Evolutionary conservation across 257 asterid genomes (phyloP).

Genomic region (Solanum microdontum): DNA sequence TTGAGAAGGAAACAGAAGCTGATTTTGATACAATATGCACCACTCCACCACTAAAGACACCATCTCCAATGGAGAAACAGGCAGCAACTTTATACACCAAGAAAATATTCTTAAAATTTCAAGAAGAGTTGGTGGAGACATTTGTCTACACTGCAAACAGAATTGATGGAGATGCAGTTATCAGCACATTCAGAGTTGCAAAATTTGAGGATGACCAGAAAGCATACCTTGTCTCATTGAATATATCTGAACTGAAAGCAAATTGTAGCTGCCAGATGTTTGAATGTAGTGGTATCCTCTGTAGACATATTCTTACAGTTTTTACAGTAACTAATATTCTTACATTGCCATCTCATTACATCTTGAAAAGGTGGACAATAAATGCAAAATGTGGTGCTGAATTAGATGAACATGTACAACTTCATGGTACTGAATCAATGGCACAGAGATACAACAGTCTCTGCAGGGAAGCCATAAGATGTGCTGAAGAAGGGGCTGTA

Average conservation of each 20-base stretch:
- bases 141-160: slow-evolving; percentile 86
- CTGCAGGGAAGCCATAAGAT: slow-evolving; percentile 76
- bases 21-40: slow-evolving; percentile 66
- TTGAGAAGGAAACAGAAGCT: slow-evolving; percentile 73
- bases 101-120: slow-evolving; percentile 67
- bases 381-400: slow-evolving; percentile 49
- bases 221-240: slow-evolving; percentile 53
- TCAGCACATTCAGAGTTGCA: slow-evolving; percentile 75
- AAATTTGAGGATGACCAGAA: slow-evolving; percentile 74
- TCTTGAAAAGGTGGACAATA: slow-evolving; percentile 86
- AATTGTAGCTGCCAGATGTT: slow-evolving; percentile 87
- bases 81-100: slow-evolving; percentile 68
- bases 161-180: slow-evolving; percentile 57
- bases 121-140: slow-evolving; percentile 88
- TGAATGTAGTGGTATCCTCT: slow-evolving; percentile 73
- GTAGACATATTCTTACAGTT: slow-evolving; percentile 86
- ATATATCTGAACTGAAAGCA: slow-evolving; percentile 58
- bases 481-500: slow-evolving; percentile 76
- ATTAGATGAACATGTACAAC: slow-evolving; percentile 39
- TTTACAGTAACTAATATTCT: slow-evolving; percentile 93
- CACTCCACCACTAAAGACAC: slow-evolving; percentile 70
- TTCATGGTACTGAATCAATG: slow-evolving; percentile 39
- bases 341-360: slow-evolving; percentile 71
- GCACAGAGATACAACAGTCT: slow-evolving; percentile 50
- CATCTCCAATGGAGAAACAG: slow-evolving; percentile 95